Evolutionary conservation across 371 early-diverging fungal genomes (phyloP).

Genomic region (Nematocida sp.): DNA sequence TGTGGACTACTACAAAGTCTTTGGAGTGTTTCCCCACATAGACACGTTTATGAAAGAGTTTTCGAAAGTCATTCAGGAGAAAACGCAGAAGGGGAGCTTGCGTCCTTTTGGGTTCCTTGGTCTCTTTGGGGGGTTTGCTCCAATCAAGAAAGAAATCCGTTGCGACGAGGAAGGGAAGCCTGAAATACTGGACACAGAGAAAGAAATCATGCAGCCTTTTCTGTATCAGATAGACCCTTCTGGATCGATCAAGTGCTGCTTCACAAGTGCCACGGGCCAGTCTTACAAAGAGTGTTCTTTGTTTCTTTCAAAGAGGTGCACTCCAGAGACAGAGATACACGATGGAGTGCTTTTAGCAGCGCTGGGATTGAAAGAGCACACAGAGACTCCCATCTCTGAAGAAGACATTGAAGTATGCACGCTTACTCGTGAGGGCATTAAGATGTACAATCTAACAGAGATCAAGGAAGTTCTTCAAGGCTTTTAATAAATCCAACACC

Average conservation of each 20-base stretch:
- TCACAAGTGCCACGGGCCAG: slow-evolving; percentile 52
- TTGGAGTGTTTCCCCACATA: slow-evolving; percentile 54
- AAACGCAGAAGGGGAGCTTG: slow-evolving; percentile 61
- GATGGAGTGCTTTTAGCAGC: slow-evolving; percentile 24
- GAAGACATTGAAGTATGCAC: slow-evolving; percentile 24
- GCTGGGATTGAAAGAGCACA: slow-evolving; percentile 15
- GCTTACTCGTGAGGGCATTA: slow-evolving; percentile 7
- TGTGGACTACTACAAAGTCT: slow-evolving; percentile 63
- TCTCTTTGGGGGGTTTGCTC: slow-evolving; percentile 53
- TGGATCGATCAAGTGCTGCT: slow-evolving; percentile 53
- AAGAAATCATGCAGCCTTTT: slow-evolving; percentile 28
- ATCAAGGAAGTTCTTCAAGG: slow-evolving; percentile 7
- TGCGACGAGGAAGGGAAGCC: background rate
- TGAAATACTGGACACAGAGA: slow-evolving; percentile 8
- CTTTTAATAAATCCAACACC: no score
- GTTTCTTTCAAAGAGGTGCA: slow-evolving; percentile 53
- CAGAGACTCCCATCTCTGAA: slow-evolving; percentile 10
- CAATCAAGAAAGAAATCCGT: slow-evolving; percentile 13
- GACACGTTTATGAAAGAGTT: slow-evolving; percentile 61
- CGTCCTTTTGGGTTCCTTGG: slow-evolving; percentile 64
- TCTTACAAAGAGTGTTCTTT: slow-evolving; percentile 53
- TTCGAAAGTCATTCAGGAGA: slow-evolving; percentile 58
- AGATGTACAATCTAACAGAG: background rate
- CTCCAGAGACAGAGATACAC: slow-evolving; percentile 28
- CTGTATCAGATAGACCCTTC: slow-evolving; percentile 63